Conservation (phyloP, 495 filamentous ascomycete species). For the Glonium stellatum region DNA sequence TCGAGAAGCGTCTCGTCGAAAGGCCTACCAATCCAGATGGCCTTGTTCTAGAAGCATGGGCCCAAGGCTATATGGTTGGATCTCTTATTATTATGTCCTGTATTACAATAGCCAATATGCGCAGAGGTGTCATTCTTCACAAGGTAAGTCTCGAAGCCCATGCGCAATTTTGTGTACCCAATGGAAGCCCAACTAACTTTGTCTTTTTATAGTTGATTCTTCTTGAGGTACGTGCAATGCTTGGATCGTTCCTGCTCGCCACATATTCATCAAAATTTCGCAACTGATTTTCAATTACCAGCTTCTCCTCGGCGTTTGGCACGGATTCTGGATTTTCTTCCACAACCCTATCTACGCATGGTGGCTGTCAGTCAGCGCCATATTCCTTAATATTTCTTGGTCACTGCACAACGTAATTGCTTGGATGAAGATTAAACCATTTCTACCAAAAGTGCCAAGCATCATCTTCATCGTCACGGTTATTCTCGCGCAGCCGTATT, state of each 20-base stretch:
- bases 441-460: constrained; percentile 27
- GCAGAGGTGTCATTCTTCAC: constrained; percentile 33
- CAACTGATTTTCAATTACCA: constrained; percentile 8
- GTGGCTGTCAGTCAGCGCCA: constrained; percentile 36
- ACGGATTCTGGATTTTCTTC: constrained; percentile 37
- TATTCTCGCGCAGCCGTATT: constrained; percentile 34
- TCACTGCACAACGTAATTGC: constrained; percentile 38
- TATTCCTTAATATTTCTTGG: constrained; percentile 35
- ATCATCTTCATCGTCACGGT: constrained; percentile 35
- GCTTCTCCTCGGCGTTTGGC: constrained; percentile 35
- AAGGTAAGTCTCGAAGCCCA: constrained; percentile 20
- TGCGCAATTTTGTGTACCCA: background rate
- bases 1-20: constrained; percentile 9
- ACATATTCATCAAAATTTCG: constrained; percentile 1
- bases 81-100: constrained; percentile 36
- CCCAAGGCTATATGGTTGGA: constrained; percentile 38
- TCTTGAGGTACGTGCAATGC: constrained; percentile 28
- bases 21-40: constrained; percentile 29
- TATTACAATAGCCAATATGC: constrained; percentile 37
- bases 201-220: constrained; percentile 30
- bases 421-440: constrained; percentile 39
- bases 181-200: background rate
- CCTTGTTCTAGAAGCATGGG: constrained; percentile 36
- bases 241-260: background rate
- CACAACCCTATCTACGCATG: constrained; percentile 30